These are phyloP conservation scores for Pythium angustatum DNA, from an alignment of 352 stramenopile species.

Conservation along the genomic window DNA sequence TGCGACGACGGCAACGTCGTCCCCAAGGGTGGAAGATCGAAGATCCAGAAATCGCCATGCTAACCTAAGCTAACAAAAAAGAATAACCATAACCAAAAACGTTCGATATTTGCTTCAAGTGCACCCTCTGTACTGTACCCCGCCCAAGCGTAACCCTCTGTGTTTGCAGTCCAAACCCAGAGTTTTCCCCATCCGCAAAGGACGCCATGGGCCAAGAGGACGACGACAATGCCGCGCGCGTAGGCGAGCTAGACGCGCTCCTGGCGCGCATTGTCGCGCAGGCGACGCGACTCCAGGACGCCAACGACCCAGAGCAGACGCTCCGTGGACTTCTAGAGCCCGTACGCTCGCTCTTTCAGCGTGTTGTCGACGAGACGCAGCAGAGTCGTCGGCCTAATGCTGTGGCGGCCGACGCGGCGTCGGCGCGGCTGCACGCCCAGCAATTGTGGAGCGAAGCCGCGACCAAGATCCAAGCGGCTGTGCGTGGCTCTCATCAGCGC, in stretches of 20 bases:
- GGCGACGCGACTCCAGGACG: conserved; percentile 39
- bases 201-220: background rate
- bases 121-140: too few species aligned
- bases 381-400: too few species aligned
- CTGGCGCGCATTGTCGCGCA: conserved; percentile 50
- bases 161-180: too few species aligned
- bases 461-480: conserved; percentile 70
- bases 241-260: conserved; percentile 66
- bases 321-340: conserved; percentile 55
- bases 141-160: too few species aligned
- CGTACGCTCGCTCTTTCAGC: conserved; percentile 44
- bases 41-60: too few species aligned
- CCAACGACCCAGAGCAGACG: conserved; percentile 38
- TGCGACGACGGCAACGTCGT: too few species aligned
- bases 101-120: too few species aligned
- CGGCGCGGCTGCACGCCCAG: conserved; percentile 25
- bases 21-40: too few species aligned
- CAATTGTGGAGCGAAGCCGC: conserved; percentile 47
- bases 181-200: background rate
- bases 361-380: conserved; percentile 26
- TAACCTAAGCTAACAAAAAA: too few species aligned
- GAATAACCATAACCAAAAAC: too few species aligned
- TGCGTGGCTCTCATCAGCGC: conserved; percentile 58
- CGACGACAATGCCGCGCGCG: conserved; percentile 10
- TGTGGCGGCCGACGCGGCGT: background rate